Evolutionary conservation across 1,284 basidiomycete species (phyloP).

Genomic region (Leccinum subrobustum): DNA sequence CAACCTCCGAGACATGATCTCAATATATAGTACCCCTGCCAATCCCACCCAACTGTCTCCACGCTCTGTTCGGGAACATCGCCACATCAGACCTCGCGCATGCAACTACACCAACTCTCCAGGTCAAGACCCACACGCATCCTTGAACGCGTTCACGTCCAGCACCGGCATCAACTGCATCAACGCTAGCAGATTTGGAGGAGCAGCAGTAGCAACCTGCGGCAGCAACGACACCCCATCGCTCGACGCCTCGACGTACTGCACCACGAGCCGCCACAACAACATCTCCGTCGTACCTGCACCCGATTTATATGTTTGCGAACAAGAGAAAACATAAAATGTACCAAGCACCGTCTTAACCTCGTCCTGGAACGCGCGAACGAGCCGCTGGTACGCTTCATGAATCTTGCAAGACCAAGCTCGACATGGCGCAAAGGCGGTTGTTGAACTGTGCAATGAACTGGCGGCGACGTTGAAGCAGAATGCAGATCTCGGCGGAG

Average conservation of each 20-base stretch:
- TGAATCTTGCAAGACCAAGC: slow-evolving; percentile 52
- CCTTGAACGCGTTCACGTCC: slow-evolving; percentile 51
- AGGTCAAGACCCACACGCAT: slow-evolving; percentile 53
- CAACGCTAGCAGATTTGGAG: slow-evolving; percentile 40
- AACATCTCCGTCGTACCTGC: slow-evolving; percentile 75
- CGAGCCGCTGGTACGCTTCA: slow-evolving; percentile 56
- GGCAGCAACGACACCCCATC: slow-evolving; percentile 28
- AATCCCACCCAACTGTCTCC: slow-evolving; percentile 45
- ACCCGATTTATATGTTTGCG: neutral
- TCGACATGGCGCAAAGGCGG: too few species aligned
- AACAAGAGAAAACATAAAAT: slow-evolving; percentile 10
- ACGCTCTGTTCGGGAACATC: slow-evolving; percentile 26
- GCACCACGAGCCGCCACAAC: slow-evolving; percentile 78
- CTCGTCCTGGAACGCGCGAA: slow-evolving; percentile 41
- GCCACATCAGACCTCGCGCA: too few species aligned
- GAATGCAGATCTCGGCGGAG: too few species aligned
- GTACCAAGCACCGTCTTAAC: slow-evolving; percentile 55
- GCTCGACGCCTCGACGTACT: slow-evolving; percentile 46
- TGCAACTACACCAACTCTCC: neutral
- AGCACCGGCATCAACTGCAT: slow-evolving; percentile 56
- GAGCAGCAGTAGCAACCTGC: neutral
- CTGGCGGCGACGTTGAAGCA: slow-evolving; percentile 26
- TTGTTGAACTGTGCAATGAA: too few species aligned
- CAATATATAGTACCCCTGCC: slow-evolving; percentile 54
- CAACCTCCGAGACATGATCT: slow-evolving; percentile 67